phyloP scores from a whole-genome alignment of 2,329 filamentous ascomycete genomes.

The Aspergillus fischeri region DNA sequence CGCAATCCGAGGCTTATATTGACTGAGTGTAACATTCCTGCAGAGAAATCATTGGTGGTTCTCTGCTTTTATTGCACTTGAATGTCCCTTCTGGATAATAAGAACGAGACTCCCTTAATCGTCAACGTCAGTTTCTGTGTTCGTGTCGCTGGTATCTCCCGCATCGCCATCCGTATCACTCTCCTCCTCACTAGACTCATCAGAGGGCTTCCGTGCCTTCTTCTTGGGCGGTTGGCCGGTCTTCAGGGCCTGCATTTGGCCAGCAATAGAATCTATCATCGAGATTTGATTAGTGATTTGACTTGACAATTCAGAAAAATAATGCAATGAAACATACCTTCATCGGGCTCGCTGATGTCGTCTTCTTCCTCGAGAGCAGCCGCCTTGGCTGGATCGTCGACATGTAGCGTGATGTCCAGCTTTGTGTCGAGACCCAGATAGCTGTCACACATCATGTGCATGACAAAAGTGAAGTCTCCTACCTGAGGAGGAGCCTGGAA shows the following conservation, averaged over 20 bases:
- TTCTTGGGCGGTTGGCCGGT: slow-evolving; percentile 59
- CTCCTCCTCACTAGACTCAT: slow-evolving; percentile 61
- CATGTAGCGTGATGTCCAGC: slow-evolving; percentile 81
- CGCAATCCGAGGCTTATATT: neutral
- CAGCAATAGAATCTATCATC: slow-evolving; percentile 74
- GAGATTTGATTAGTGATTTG: slow-evolving; percentile 19
- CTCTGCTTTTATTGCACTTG: slow-evolving; percentile 1
- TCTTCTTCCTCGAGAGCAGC: slow-evolving; percentile 77
- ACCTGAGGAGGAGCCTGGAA: slow-evolving; percentile 91
- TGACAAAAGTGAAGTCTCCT: slow-evolving; percentile 89
- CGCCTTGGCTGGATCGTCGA: slow-evolving; percentile 85
- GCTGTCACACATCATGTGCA: slow-evolving; percentile 90
- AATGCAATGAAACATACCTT: slow-evolving; percentile 63
- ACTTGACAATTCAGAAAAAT: slow-evolving; percentile 14
- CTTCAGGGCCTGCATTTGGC: slow-evolving; percentile 85
- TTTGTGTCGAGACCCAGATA: slow-evolving; percentile 93
- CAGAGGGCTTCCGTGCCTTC: slow-evolving; percentile 50
- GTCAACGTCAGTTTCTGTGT: slow-evolving; percentile 76
- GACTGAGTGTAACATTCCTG: neutral
- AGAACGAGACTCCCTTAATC: slow-evolving; percentile 40
- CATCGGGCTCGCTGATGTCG: slow-evolving; percentile 95
- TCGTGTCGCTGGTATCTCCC: slow-evolving; percentile 53
- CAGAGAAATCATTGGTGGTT: neutral
- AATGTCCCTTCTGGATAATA: neutral
- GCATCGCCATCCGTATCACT: slow-evolving; percentile 63